Base-by-base conservation (phyloP, 2,329 filamentous ascomycete species). In the Fulvia fulva region DNA sequence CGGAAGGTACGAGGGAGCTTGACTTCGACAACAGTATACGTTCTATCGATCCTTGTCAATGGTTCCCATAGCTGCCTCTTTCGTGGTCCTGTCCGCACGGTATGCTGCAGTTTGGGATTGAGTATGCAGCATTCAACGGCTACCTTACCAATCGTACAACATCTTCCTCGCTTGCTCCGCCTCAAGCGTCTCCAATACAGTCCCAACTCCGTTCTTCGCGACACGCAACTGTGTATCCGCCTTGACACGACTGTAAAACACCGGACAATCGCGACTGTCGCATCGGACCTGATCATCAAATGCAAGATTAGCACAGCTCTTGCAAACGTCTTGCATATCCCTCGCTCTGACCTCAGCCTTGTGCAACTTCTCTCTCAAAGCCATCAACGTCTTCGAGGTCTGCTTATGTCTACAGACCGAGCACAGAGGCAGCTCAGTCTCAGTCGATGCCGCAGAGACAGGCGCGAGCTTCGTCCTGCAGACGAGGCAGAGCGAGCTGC, bases 211-310 rank as follows among this genome's bases (percentile, higher is more conserved):
- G 37, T 66, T 70, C 55, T 61, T 73, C 60, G 76, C 74, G 37
- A 68, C 75, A 46, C 70, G 68, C 51, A 79, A 54, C 51, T 73
- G 78, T 9, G 81, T 80, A 22, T 73, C 73, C 70, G 89, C 85
- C 72, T 85, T 88, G 54, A 84, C 81, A 14, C 90, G 76, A 30
- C 87, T 87, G 75, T 96, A 97, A 66, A 96, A 97, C 0, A 96
- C 90, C 0, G 92, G 89, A 70, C 94, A 99, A 74, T 96, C 93
- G 71, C 89, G 85, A 72, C 89, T 96, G 70, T 96, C 91, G 70
- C 94, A 99, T 43, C 75, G 80, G n/a, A 97, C 87, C 32, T 88
- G 85, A 37, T 97, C 93, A 1, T 84, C 77, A 63, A 86, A 87
- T 3, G 87, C 80, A 19, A 92, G 71, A 0, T 85, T 87, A 41